Evolutionary conservation across 2,329 filamentous ascomycete genomes (phyloP).

Genomic region (Setomelanomma holmii): DNA sequence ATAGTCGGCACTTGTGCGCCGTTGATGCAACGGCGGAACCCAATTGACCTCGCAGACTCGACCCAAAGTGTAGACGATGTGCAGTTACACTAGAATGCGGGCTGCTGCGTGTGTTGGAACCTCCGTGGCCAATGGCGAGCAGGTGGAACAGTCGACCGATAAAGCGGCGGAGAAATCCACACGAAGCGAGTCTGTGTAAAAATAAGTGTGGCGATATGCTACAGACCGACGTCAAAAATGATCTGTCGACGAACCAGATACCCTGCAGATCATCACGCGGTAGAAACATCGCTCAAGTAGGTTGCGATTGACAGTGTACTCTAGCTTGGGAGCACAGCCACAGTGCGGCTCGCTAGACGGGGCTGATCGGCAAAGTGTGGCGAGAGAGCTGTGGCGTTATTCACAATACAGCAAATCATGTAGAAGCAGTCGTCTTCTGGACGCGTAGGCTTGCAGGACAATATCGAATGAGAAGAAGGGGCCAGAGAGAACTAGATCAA

Average conservation of each 20-base stretch:
- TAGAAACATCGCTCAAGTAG: conserved; percentile 21
- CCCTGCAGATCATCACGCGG: conserved; percentile 39
- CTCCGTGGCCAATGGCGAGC: conserved; percentile 18
- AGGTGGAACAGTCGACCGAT: conserved; percentile 18
- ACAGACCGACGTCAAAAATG: conserved; percentile 21
- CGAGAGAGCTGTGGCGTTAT: conserved; percentile 6
- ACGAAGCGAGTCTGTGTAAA: conserved; percentile 25
- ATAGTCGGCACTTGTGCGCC: conserved; percentile 21
- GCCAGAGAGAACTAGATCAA: conserved; percentile 13
- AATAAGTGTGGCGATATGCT: conserved; percentile 43
- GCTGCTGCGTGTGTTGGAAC: conserved; percentile 14
- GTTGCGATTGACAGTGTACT: conserved; percentile 20
- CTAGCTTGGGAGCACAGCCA: conserved; percentile 25
- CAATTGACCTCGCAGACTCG: conserved; percentile 1
- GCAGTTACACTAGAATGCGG: conserved; percentile 10
- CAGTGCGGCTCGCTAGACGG: background rate
- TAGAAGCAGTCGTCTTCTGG: conserved; percentile 2
- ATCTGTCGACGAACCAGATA: conserved; percentile 24
- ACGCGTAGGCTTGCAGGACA: conserved; percentile 33
- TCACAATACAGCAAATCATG: background rate
- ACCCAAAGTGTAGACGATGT: conserved; percentile 1
- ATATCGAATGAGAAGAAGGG: conserved; percentile 4
- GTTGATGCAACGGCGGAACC: conserved; percentile 18
- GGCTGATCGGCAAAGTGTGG: conserved; percentile 3
- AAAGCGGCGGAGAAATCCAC: conserved; percentile 21